Evolutionary conservation across 768 basidiomycete species (phyloP).

Genomic region (Leccinum olivaceopallidum): DNA sequence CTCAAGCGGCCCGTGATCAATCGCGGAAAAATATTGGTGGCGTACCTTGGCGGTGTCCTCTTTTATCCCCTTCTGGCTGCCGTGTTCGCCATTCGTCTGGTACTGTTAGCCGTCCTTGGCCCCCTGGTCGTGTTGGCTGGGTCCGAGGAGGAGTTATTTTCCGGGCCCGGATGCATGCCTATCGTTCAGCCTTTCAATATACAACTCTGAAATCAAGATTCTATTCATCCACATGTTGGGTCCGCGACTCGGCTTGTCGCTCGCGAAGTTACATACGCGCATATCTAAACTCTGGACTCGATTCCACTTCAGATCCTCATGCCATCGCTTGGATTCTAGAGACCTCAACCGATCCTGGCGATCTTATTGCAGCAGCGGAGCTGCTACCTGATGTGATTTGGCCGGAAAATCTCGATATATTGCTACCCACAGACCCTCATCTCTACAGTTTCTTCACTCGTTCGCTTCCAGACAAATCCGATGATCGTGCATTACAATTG

Average conservation of each 20-base stretch:
- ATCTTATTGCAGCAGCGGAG: conserved; percentile 10
- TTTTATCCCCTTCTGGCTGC: conserved; percentile 1
- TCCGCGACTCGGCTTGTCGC: not conserved
- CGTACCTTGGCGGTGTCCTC: not conserved
- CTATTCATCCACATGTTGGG: not conserved
- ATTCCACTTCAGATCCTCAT: conserved; percentile 1
- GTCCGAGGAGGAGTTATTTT: not conserved
- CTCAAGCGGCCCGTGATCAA: conserved; percentile 1
- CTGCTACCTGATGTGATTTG: conserved; percentile 20
- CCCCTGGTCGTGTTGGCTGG: not conserved
- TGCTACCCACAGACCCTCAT: not conserved
- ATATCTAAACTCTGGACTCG: conserved; percentile 6
- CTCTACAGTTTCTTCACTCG: conserved; percentile 5
- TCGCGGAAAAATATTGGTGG: not conserved
- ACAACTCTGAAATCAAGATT: not conserved
- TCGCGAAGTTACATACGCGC: not conserved
- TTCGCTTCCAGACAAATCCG: not conserved
- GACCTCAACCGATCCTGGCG: conserved; percentile 19
- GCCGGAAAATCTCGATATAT: conserved; percentile 14
- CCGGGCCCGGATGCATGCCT: not conserved
- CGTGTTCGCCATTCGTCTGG: not conserved
- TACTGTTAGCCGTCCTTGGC: not conserved
- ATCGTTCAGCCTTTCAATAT: not conserved
- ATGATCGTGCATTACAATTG: not conserved
- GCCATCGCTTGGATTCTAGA: conserved; percentile 22